Base-by-base conservation (phyloP, 2,329 filamentous ascomycete genomes). In the Colletotrichum paranaense region DNA sequence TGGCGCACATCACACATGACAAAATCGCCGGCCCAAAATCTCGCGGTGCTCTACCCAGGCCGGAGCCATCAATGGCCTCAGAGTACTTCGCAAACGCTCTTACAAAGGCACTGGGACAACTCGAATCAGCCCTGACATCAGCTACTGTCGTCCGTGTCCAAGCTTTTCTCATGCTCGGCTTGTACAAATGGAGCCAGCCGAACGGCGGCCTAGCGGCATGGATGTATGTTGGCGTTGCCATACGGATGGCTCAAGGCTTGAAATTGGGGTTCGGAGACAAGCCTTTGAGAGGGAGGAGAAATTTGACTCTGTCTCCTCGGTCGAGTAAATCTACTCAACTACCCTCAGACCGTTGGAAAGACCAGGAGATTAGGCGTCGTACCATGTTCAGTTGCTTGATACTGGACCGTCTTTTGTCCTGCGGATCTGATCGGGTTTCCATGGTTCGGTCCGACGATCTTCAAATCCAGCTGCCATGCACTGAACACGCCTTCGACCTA, bases 371-470 rank as follows among this genome's bases (percentile, higher is more conserved):
- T 14, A 86, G 88, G 73, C 86, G 93, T 30, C 88, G 93, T 7
- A 94, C 92, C 0, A 93, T 94, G 84, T 94, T 92, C 84, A 93
- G 92, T 76, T 94, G 92, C 77, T 91, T 93, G 72, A 91, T 94
- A 64, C 85, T 95, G 76, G 93, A 95, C 79, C 89, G 92, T 3
- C 89, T 94, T 80, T 83, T 94, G 28, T 89, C 91, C 46, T 91
- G 89, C 76, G 92, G 92, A 24, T 89, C 89, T 74, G 87, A 90
- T 65, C 86, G 92, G 26, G 86, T 89, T 1, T 86, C 88, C 16
- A 91, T 90, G 78, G 86, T 94, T 56, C 86, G 87, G 49, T 83
- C 89, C 1, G 85, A 90, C 4, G 89, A 92, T 69, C 81, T 94
- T 7, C 85, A 87, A 42, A 90, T 93, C 24, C 92, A 92, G 78